Base-by-base conservation (phyloP, 75 land plant genomes). In the Azolla pinnata region DNA sequence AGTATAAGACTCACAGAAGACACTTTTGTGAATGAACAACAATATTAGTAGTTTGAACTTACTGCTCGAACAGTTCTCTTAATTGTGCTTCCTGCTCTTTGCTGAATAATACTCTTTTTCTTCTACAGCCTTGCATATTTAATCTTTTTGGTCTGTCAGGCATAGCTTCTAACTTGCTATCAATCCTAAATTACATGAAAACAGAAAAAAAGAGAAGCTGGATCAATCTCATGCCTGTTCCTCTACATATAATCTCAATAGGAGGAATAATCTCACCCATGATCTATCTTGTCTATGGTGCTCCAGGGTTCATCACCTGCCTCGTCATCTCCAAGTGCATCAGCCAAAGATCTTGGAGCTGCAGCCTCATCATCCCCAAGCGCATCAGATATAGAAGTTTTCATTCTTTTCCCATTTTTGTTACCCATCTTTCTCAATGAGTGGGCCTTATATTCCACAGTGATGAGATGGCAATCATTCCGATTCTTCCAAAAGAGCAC, bases 401-500 rank as follows among this genome's bases (percentile, higher is more conserved):
- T 57, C 0, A n/a, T 19, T 12, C 29, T 3, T 27, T 52, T 52
- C 2, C 2, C 29, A 24, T 26, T 3, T 52, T 52, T 9, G 26
- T 59, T 34, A 30, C 26, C 55, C 45, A 40, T 35, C 16, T 35
- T 64, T 7, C 52, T 64, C 34, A 57, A 44, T 20, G 55, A 54
- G 38, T 75, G 59, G 67, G 20, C 35, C 1, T 56, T 64, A 57
- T 50, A 74, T 19, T 86, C 82, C 50, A 74, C 57, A 64, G 63
- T 78, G 27, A 95, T 95, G 29, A 46, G 54, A 30, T 81, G 78
- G 67, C 97, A 95, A 27, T 86, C 91, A 67, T 54, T 78, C 28
- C 86, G 82, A 38, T 78, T 83, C 70, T 90, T 95, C 84, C 90
- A 83, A 61, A 95, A 95, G 17, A 95, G 82, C 10, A 90, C 57